A percentile compares a stretch with the other conserved stretches of the same genome.
These are phyloP conservation scores for Verbascum thapsus DNA, from an alignment of 257 asterid genomes.

Conservation along the genomic window DNA sequence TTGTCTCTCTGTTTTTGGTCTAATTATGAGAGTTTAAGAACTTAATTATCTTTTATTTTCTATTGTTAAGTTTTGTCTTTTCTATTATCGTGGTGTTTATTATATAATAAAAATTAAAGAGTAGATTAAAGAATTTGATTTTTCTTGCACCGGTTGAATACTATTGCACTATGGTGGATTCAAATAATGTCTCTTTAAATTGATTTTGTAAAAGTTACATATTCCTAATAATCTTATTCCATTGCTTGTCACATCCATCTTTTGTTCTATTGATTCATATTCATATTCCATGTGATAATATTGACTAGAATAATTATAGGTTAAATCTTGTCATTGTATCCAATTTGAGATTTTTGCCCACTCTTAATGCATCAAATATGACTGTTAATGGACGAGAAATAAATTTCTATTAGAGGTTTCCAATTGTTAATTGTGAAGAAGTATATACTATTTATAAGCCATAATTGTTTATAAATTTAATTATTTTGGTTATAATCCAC, in stretches of 20 bases:
- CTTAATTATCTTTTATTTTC: not conserved
- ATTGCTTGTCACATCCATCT: constrained; percentile 13
- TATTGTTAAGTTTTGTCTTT: not conserved
- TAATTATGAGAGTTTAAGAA: no score
- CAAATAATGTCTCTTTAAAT: constrained; percentile 4
- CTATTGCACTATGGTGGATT: not conserved
- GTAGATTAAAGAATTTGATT: constrained; percentile 9
- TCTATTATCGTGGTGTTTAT: not conserved
- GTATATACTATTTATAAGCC: no score
- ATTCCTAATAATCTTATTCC: constrained; percentile 38
- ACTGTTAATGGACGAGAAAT: no score
- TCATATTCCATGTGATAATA: not conserved
- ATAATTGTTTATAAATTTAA: no score
- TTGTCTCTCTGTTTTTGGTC: not conserved
- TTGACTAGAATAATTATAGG: no score
- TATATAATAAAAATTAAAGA: no score
- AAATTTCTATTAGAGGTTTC: no score
- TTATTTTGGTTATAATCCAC: no score
- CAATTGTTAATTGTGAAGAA: no score
- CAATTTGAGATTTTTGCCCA: no score
- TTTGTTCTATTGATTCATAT: constrained; percentile 27
- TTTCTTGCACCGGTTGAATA: constrained; percentile 11
- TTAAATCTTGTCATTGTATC: no score
- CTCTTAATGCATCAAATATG: no score
- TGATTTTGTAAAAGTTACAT: constrained; percentile 39